Conservation (phyloP, 1,284 basidiomycete species). For the Trametes hirsuta region DNA sequence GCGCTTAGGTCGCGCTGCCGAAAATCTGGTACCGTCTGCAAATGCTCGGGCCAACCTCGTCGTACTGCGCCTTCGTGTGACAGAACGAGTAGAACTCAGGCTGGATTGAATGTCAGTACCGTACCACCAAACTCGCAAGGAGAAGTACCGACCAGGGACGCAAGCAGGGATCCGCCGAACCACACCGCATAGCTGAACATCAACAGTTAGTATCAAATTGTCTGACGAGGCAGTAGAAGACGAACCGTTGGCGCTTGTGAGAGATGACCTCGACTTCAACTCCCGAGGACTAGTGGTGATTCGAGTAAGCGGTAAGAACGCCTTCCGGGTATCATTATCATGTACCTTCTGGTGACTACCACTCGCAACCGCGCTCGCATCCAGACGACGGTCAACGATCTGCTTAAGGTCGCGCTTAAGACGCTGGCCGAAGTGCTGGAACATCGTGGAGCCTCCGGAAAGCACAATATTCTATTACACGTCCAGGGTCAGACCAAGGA, state of each 20-base stretch:
- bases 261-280: slow-evolving; percentile 98
- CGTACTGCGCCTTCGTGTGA: slow-evolving; percentile 97
- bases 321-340: not conserved
- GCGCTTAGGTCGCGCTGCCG: slow-evolving; percentile 77
- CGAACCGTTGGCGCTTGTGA: slow-evolving; percentile 92
- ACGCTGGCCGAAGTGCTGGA: slow-evolving; percentile 95
- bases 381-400: slow-evolving; percentile 90
- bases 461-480: slow-evolving; percentile 83
- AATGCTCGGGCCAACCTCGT: slow-evolving; percentile 96
- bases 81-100: slow-evolving; percentile 98
- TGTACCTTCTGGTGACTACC: slow-evolving; percentile 79
- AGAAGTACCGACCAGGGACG: slow-evolving; percentile 72
- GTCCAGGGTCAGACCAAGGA: not conserved
- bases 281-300: slow-evolving; percentile 75
- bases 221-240: not conserved
- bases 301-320: slow-evolving; percentile 9
- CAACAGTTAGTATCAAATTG: not conserved
- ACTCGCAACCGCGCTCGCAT: slow-evolving; percentile 75
- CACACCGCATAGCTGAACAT: slow-evolving; percentile 88
- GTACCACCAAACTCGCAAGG: slow-evolving; percentile 18
- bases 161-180: slow-evolving; percentile 96
- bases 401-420: slow-evolving; percentile 95
- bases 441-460: slow-evolving; percentile 97
- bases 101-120: slow-evolving; percentile 43
- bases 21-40: slow-evolving; percentile 95